A percentile compares a stretch with the other conserved stretches of the same genome.
These are phyloP conservation scores for Bolboschoenus planiculmis DNA, from an alignment of 176 grass and related monocot species.

Conservation along the genomic window DNA sequence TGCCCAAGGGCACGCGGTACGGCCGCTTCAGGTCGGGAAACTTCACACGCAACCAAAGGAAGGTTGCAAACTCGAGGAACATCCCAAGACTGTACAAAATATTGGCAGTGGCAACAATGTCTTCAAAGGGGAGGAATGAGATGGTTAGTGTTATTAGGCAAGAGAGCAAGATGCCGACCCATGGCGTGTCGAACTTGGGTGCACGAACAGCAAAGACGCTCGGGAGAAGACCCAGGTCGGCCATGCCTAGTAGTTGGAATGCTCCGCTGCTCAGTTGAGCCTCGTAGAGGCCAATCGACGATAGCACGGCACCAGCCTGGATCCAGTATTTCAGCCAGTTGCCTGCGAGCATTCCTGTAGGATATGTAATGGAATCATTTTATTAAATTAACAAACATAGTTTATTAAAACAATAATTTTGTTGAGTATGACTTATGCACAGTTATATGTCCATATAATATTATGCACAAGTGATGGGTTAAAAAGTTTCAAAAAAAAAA, in stretches of 20 bases:
- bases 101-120: conserved; percentile 35
- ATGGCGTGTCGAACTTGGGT: conserved; percentile 22
- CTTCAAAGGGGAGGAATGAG: conserved; percentile 39
- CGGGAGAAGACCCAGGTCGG: conserved; percentile 33
- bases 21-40: conserved; percentile 31
- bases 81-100: conserved; percentile 40
- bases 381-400: neutral
- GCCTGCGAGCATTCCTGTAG: conserved; percentile 30
- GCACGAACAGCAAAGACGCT: conserved; percentile 23
- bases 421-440: too few species aligned
- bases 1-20: conserved; percentile 28
- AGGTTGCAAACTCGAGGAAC: conserved; percentile 36
- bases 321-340: conserved; percentile 39
- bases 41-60: conserved; percentile 33
- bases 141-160: conserved; percentile 28
- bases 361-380: neutral
- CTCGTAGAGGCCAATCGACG: conserved; percentile 35
- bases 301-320: conserved; percentile 32
- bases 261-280: conserved; percentile 40
- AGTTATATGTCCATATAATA: too few species aligned
- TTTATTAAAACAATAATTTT: too few species aligned
- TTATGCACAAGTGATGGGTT: too few species aligned
- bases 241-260: conserved; percentile 42
- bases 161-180: conserved; percentile 27
- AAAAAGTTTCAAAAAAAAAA: too few species aligned